Percentiles rank a stretch among this genome's conserved stretches.
phyloP scores from a whole-genome alignment of 2,329 filamentous ascomycete genomes.

The Aspergillus transmontanensis region DNA sequence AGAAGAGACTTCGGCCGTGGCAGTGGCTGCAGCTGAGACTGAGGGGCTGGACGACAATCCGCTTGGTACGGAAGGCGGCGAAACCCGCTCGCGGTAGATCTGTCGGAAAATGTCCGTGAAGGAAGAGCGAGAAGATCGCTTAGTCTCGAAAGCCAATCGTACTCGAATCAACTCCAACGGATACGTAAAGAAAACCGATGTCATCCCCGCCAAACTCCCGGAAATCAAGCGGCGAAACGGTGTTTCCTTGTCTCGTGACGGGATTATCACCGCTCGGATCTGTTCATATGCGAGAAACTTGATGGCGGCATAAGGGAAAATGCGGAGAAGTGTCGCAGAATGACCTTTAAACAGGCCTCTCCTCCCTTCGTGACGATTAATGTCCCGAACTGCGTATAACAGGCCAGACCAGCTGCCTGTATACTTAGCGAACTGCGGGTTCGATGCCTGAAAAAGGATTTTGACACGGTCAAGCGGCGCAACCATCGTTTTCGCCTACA shows the following conservation, averaged over 20 bases:
- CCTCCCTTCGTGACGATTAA: conserved; percentile 73
- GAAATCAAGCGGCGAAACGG: conserved; percentile 64
- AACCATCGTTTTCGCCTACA: conserved; percentile 89
- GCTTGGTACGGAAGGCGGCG: conserved; percentile 36
- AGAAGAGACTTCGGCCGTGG: conserved; percentile 39
- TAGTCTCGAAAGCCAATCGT: conserved; percentile 92
- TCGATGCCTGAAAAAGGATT: conserved; percentile 95
- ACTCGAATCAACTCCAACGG: conserved; percentile 92
- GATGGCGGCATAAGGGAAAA: conserved; percentile 96
- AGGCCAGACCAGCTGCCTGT: conserved; percentile 86
- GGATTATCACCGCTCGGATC: conserved; percentile 78
- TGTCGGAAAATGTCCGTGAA: conserved; percentile 76
- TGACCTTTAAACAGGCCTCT: conserved; percentile 87
- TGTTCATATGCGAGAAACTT: conserved; percentile 99
- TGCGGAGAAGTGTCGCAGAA: conserved; percentile 87
- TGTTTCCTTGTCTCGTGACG: conserved; percentile 73
- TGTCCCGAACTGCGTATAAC: conserved; percentile 78
- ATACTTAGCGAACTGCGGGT: conserved; percentile 92
- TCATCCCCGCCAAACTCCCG: conserved; percentile 65
- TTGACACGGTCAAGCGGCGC: conserved; percentile 96
- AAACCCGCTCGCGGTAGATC: conserved; percentile 78
- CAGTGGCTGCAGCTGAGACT: conserved; percentile 40
- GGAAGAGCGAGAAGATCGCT: conserved; percentile 68
- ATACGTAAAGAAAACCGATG: conserved; percentile 94
- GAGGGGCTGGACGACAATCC: conserved; percentile 43